Base-by-base conservation (phyloP, 805 yeast species). In the Yarrowia keelungensis region DNA sequence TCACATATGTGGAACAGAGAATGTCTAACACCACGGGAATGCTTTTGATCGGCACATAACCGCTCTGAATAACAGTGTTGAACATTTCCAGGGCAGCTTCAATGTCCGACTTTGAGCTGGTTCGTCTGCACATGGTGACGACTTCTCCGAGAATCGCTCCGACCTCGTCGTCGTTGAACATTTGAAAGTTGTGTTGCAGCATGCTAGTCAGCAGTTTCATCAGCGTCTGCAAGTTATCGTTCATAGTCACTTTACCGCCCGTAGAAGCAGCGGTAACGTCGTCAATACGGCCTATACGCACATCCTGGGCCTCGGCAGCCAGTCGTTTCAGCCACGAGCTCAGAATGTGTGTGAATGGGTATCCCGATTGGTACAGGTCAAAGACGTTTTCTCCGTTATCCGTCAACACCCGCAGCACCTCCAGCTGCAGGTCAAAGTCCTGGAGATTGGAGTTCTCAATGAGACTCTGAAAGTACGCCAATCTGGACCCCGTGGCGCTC, bases 381-480 rank as follows among this genome's bases (percentile, higher is more conserved):
- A 83, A 83, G 59, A 85, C 78, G 71, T 86, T 85, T 4, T 75
- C 69, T 3, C 90, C 90, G 69, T 83, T 79, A 46, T 81, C 79
- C 7, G 91, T 85, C 59, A 87, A 78, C 0, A 76, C 73, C 45
- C 76, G 76, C 45, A 89, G 73, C 5, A 86, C 86, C 9, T 73
- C 71, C 38, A 89, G 74, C 62, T 86, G 85, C 19, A 82, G 72
- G 54, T 82, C 85, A 70, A 85, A 82, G 71, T 87, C 88, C 2
- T 83, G 82, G 68, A 86, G 86, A 15, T 82, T 71, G 45, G 80
- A 71, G 16, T 81, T 73, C 69, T 88, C 83, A 69, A 85, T 76
- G 0, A 90, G 84, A 61, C 88, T 89, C 68, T 84, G 80, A 76
- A 87, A 91, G 76, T 87, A 89, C 67, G 83, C 79, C 64, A 87